These are phyloP conservation scores for Gyromitra esculenta DNA, from an alignment of 2,329 filamentous ascomycete species.

Conservation along the genomic window DNA sequence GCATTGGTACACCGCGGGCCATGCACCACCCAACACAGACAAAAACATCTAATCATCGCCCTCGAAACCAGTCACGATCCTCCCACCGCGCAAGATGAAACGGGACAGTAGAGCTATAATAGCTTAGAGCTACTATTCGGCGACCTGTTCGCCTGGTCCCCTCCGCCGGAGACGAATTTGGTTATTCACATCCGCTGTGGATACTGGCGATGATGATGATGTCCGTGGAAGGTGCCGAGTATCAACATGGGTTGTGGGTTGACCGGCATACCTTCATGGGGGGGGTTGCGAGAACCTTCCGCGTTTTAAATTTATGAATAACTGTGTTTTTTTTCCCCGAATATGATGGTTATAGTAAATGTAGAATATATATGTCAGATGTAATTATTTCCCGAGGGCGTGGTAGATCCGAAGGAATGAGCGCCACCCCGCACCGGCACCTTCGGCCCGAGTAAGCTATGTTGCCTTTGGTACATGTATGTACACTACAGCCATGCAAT, in stretches of 20 bases:
- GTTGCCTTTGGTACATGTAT: neutral
- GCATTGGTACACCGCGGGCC: neutral
- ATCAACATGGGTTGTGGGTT: neutral
- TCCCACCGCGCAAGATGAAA: neutral
- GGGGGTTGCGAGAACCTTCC: neutral
- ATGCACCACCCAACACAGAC: constrained; percentile 4
- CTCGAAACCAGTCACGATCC: neutral
- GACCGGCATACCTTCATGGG: neutral
- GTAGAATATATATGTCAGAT: neutral
- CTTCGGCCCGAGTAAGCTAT: neutral
- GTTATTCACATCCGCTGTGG: neutral
- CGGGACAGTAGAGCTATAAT: neutral
- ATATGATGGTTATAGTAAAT: neutral
- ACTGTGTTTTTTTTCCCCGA: no score
- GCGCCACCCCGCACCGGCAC: neutral
- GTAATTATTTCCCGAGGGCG: neutral
- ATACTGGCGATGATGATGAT: neutral
- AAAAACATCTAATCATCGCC: neutral
- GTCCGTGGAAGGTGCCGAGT: neutral
- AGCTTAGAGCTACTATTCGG: neutral
- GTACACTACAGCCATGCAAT: no score
- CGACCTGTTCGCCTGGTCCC: neutral
- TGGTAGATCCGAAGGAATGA: neutral
- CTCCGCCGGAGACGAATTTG: neutral
- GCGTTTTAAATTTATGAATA: neutral